These are phyloP conservation scores for Pseudogymnoascus sp. DNA, from an alignment of 2,329 filamentous ascomycete genomes.

Conservation along the genomic window DNA sequence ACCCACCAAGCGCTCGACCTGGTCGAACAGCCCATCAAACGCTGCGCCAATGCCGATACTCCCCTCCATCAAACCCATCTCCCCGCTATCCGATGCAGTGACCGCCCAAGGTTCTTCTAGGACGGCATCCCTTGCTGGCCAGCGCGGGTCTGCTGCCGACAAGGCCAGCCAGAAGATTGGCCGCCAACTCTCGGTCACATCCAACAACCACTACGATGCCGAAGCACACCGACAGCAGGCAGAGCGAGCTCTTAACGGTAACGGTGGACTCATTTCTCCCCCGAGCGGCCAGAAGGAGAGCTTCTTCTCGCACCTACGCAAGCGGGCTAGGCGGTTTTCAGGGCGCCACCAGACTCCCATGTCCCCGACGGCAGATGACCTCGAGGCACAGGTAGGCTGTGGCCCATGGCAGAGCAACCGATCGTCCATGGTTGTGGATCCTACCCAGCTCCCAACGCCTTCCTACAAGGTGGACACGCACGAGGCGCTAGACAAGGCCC, in stretches of 20 bases:
- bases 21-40: constrained; percentile 75
- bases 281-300: constrained; percentile 80
- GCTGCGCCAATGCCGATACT: constrained; percentile 91
- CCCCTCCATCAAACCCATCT: constrained; percentile 88
- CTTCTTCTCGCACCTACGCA: constrained; percentile 95
- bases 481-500: constrained; percentile 52
- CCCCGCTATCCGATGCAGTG: constrained; percentile 88
- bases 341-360: constrained; percentile 79
- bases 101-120: constrained; percentile 77
- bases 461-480: constrained; percentile 48
- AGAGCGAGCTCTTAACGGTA: constrained; percentile 80
- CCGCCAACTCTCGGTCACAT: constrained; percentile 84
- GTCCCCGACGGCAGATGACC: constrained; percentile 72
- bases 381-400: constrained; percentile 88
- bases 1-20: constrained; percentile 78
- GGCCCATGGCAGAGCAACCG: constrained; percentile 81
- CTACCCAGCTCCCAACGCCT: constrained; percentile 36
- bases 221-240: constrained; percentile 86
- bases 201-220: constrained; percentile 85
- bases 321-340: constrained; percentile 84
- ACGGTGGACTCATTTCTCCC: constrained; percentile 66
- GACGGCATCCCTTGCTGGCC: constrained; percentile 41
- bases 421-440: constrained; percentile 72
- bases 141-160: constrained; percentile 41
- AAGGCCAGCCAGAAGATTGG: constrained; percentile 85